Conservation (phyloP, 164 flowering plant species). For the Sedum album region DNA sequence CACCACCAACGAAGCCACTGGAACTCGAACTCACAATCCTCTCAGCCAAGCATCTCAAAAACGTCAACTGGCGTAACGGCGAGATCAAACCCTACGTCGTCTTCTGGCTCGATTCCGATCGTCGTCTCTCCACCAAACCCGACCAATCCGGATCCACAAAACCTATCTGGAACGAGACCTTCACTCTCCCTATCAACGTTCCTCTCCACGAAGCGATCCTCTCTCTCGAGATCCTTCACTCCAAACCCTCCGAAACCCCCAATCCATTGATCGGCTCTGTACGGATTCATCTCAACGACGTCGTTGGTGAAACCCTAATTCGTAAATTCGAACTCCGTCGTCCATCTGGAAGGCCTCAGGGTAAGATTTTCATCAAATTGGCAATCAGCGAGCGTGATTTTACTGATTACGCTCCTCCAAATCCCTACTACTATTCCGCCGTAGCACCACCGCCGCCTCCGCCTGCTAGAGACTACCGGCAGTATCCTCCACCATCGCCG, state of each 20-base stretch:
- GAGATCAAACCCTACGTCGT: slow-evolving; percentile 69
- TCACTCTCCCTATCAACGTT: slow-evolving; percentile 39
- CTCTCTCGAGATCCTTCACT: slow-evolving; percentile 63
- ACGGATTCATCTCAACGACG: slow-evolving; percentile 34
- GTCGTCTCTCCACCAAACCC: slow-evolving; percentile 56
- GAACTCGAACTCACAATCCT: slow-evolving; percentile 67
- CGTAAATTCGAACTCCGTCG: slow-evolving; percentile 48
- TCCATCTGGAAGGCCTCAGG: slow-evolving; percentile 89
- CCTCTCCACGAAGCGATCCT: slow-evolving; percentile 36
- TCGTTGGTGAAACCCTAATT: slow-evolving; percentile 20
- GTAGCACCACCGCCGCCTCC: slow-evolving; percentile 24
- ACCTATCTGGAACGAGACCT: slow-evolving; percentile 80
- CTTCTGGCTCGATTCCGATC: slow-evolving; percentile 70
- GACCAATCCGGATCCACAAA: slow-evolving; percentile 57
- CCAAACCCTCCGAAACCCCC: slow-evolving; percentile 53
- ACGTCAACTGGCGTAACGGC: slow-evolving; percentile 82
- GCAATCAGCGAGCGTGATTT: slow-evolving; percentile 39
- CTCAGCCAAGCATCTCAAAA: slow-evolving; percentile 81
- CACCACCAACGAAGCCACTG: slow-evolving; percentile 20
- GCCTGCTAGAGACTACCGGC: slow-evolving; percentile 23
- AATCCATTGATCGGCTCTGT: slow-evolving; percentile 60
- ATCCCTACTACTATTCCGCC: slow-evolving; percentile 34
- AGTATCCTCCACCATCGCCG: slow-evolving; percentile 18
- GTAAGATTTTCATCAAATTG: slow-evolving; percentile 60
- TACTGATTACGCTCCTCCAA: slow-evolving; percentile 42